Conservation (phyloP, 2,329 filamentous ascomycete genomes). For the Claviceps humidiphila region DNA sequence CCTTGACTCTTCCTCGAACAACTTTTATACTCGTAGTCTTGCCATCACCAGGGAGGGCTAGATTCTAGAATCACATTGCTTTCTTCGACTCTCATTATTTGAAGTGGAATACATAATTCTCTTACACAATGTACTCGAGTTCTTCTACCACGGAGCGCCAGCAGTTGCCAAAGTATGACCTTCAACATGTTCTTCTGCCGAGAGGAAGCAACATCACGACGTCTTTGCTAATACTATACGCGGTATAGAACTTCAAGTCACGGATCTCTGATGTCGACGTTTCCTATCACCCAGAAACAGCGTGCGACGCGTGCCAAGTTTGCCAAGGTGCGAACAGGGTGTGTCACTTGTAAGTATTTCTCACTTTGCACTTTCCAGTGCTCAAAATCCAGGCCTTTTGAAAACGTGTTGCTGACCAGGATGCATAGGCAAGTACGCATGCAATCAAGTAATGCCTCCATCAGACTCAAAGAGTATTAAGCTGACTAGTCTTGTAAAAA, state of each 20-base stretch:
- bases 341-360: constrained; percentile 18
- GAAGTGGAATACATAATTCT: neutral
- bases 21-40: neutral
- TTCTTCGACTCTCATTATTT: neutral
- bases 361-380: neutral
- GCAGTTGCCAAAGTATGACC: constrained; percentile 1
- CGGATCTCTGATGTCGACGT: constrained; percentile 8
- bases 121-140: neutral
- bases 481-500: constrained; percentile 1
- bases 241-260: neutral
- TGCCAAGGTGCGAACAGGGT: constrained; percentile 19
- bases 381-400: too few relatives aligned
- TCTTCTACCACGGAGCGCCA: neutral
- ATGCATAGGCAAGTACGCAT: constrained; percentile 5
- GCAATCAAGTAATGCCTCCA: neutral
- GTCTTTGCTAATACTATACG: neutral
- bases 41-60: neutral
- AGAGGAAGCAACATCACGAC: neutral
- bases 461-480: neutral
- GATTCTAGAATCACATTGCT: neutral
- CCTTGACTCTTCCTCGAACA: neutral
- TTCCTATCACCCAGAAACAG: constrained; percentile 6
- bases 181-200: neutral
- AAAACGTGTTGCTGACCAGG: neutral
- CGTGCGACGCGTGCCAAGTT: constrained; percentile 15